phyloP scores from a whole-genome alignment of 192 early-diverging fungal genomes.

The Backusella mclennaniae region DNA sequence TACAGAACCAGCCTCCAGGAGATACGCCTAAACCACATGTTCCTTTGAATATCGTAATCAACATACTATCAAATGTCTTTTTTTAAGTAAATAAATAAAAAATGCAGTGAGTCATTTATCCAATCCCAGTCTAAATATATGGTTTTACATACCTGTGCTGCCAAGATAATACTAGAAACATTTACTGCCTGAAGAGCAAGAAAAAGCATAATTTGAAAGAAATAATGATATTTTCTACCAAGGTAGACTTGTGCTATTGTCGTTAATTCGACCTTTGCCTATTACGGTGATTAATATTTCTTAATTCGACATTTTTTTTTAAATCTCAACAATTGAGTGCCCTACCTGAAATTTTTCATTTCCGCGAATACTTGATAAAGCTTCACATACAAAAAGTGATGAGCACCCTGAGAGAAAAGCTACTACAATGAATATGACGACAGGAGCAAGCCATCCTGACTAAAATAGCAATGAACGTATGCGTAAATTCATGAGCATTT shows the following conservation, averaged over 20 bases:
- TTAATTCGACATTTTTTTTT: not conserved
- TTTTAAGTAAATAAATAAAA: not conserved
- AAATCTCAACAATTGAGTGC: not conserved
- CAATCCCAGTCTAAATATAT: not conserved
- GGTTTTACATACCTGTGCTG: conserved; percentile 51
- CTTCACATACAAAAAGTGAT: conserved; percentile 69
- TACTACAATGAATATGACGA: conserved; percentile 54
- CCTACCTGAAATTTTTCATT: conserved; percentile 69
- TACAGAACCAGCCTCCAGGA: conserved; percentile 60
- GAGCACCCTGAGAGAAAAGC: conserved; percentile 59
- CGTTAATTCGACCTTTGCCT: conserved; percentile 70
- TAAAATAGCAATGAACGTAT: conserved; percentile 11
- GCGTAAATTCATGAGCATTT: not conserved
- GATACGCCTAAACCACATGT: conserved; percentile 68
- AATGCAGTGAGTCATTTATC: not conserved
- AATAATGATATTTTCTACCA: conserved; percentile 56
- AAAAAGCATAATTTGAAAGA: conserved; percentile 64
- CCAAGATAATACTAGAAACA: conserved; percentile 68
- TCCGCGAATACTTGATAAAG: conserved; percentile 65
- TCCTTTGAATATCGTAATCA: conserved; percentile 54
- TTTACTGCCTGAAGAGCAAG: conserved; percentile 68
- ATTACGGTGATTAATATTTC: not conserved
- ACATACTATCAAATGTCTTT: conserved; percentile 64
- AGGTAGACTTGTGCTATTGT: conserved; percentile 66
- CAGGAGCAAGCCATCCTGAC: conserved; percentile 41